Evolutionary conservation across 139 green algal genomes (phyloP), one percentile per base, ranked within the genome.

Genomic region (Chlorella sp.): DNA sequence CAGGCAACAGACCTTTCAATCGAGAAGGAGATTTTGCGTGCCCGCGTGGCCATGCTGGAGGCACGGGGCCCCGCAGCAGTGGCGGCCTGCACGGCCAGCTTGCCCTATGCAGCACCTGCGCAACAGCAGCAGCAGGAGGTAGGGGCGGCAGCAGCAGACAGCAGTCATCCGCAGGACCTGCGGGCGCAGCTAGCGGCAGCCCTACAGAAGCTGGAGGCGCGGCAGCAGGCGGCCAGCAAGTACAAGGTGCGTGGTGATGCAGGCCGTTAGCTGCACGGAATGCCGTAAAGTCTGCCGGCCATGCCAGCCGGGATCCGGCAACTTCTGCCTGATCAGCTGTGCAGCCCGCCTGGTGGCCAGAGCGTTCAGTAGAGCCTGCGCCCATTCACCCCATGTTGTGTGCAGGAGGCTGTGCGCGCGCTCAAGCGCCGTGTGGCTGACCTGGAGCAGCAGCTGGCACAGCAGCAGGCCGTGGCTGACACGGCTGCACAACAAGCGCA

Each of bases 1-100:
- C 68, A 85, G 65, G 34, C 41, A 34, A 46, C 26, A 7, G 69
- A 48, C 14, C 34, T 85, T 48, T 43, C 44, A 32, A 69, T 80
- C 30, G 81, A 85, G 40, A 85, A 85, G 81, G 81, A 85, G 51
- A 51, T 85, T 14, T 30, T 64, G 19, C 68, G 68, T 19, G 81
- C 81, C 20, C 34, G 51, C 14, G 46, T 56, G 13, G 68, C 67
- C 20, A 70, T 85, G 81, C 81, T 85, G 69, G 68, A 85, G 69
- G 68, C 68, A 8, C 68, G 80, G 5, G 36, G 58, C 22, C 58
- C 58, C 58, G 58, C 58, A n/a, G 58, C 58, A 34, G 6, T 26
- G 60, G 44, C 73, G 5, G 30, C 41, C 5, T 32, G 22, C 69
- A 40, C 7, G 36, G 20, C 69, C 69, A 54, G 51, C 51, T 60